These are phyloP conservation scores for Paecilomyces dactylethromorphus DNA, from an alignment of 2,329 filamentous ascomycete genomes.

Conservation along the genomic window DNA sequence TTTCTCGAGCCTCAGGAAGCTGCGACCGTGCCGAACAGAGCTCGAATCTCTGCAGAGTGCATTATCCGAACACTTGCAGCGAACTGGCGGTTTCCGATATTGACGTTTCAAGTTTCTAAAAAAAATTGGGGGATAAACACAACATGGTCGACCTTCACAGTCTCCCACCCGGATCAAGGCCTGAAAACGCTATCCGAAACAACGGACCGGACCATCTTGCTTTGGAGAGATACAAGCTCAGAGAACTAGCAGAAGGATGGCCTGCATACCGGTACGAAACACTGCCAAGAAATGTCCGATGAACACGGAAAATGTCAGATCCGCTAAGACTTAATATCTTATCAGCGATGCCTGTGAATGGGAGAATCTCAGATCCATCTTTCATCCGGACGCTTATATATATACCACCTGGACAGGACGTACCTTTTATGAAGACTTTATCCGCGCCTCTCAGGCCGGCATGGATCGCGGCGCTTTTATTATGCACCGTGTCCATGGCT, in stretches of 20 bases:
- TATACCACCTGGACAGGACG: constrained; percentile 48
- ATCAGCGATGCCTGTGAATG: constrained; percentile 45
- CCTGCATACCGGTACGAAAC: constrained; percentile 37
- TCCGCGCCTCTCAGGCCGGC: constrained; percentile 44
- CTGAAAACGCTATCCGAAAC: constrained; percentile 38
- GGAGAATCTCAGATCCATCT: constrained; percentile 47
- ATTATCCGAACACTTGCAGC: too few relatives aligned
- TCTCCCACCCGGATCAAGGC: constrained; percentile 29
- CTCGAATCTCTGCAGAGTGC: too few relatives aligned
- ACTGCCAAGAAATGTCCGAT: neutral
- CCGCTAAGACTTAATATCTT: neutral
- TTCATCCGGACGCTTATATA: constrained; percentile 42
- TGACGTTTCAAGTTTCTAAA: neutral
- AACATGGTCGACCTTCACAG: constrained; percentile 30
- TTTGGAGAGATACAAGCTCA: constrained; percentile 41
- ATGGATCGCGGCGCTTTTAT: constrained; percentile 50
- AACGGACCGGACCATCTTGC: constrained; percentile 41
- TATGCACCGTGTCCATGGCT: constrained; percentile 47
- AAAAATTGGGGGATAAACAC: neutral
- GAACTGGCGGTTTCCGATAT: neutral
- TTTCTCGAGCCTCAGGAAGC: too few relatives aligned
- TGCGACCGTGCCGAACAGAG: too few relatives aligned
- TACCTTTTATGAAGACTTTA: constrained; percentile 38
- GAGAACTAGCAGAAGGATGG: constrained; percentile 47
- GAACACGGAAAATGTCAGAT: neutral